Evolutionary conservation across 2,329 filamentous ascomycete species (phyloP), one percentile per base, ranked within the genome.

Genomic region (Penicillium corylophilum): DNA sequence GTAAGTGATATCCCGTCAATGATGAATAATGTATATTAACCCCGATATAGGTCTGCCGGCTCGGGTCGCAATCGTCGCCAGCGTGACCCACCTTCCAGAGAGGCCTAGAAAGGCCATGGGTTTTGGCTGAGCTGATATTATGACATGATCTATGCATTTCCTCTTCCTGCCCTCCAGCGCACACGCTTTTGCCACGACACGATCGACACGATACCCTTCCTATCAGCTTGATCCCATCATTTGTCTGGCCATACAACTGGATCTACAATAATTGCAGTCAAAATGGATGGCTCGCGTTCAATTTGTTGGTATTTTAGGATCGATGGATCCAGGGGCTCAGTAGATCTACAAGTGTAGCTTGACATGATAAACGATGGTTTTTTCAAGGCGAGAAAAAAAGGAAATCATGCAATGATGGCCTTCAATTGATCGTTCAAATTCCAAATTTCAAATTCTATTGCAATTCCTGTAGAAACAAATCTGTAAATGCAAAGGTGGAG

Each of bases 1-100:
- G 94, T 97, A 78, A 89, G 89, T 80, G 28, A 29, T 48, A 22
- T 10, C 29, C 15, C 24, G 22, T 23, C 31, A 3, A 20, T n/a
- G n/a, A 6, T 33, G 33, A 29, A 13, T 8, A 3, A 20, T 38
- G 8, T 22, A 20, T 38, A 16, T 45, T 66, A 61, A 65, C 33
- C 20, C 6, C 20, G 6, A 35, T 35, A 12, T 13, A 75, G 73
- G 71, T 73, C 72, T 39, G 70, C 71, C 49, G 73, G 73, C 29
- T 62, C 70, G 46, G 64, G 70, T 38, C 71, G 64, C 56, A 57
- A 53, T 48, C 70, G 70, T 55, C 69, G 69, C 40, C 64, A 64
- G 31, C 61, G 63, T 39, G 68, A 72, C 50, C 24, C 46, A 3
- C 50, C 58, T 26, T 42, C 60, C 48, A 57, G 55, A 44, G 67